phyloP scores from a whole-genome alignment of 1,284 basidiomycete genomes.

The Trichosporon ovoides region DNA sequence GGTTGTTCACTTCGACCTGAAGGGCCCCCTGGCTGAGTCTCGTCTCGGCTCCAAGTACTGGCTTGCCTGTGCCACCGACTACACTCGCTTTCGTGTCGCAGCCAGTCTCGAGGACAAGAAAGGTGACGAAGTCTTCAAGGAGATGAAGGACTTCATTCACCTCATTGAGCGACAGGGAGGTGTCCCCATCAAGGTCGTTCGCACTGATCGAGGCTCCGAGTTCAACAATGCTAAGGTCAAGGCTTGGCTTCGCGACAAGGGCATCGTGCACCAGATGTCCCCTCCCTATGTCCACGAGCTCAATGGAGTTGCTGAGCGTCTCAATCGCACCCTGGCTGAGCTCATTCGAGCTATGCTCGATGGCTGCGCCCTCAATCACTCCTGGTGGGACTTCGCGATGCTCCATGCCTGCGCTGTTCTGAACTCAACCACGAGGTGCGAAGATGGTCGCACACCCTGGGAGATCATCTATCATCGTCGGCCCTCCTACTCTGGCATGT shows the following conservation, averaged over 20 bases:
- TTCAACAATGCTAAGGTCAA: neutral
- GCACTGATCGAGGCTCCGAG: conserved; percentile 7
- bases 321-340: conserved; percentile 31
- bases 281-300: conserved; percentile 27
- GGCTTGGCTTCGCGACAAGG: neutral
- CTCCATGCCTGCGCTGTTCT: conserved; percentile 9
- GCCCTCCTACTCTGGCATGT: neutral
- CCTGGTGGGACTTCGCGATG: conserved; percentile 15
- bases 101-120: conserved; percentile 3
- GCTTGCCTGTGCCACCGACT: neutral
- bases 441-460: conserved; percentile 9
- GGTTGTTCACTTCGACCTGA: conserved; percentile 6
- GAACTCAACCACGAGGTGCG: conserved; percentile 10
- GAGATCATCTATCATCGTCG: conserved; percentile 1
- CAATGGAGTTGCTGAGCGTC: conserved; percentile 38
- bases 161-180: neutral
- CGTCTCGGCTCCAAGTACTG: neutral
- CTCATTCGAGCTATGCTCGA: conserved; percentile 11
- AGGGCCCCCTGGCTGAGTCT: neutral
- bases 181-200: neutral
- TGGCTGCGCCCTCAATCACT: conserved; percentile 5
- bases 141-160: neutral
- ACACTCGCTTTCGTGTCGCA: neutral
- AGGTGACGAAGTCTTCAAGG: neutral
- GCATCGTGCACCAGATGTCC: conserved; percentile 5